Conservation (phyloP, 164 flowering plant genomes). For the Protea cynaroides region DNA sequence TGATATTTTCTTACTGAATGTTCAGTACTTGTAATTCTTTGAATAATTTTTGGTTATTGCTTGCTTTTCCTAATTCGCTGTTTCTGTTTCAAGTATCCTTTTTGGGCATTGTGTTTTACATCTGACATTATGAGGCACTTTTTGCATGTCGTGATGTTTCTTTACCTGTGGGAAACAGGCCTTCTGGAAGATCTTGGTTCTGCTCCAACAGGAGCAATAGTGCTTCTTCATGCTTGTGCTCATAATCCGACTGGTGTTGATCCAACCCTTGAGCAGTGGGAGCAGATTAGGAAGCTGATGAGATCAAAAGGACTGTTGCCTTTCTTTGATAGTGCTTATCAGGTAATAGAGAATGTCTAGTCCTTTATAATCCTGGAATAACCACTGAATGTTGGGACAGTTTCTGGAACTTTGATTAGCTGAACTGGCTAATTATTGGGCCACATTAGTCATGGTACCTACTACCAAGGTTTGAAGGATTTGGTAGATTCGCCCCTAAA, state of each 20-base stretch:
- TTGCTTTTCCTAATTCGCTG: neutral
- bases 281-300: conserved; percentile 82
- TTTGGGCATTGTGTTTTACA: neutral
- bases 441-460: too few relatives aligned
- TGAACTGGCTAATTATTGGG: neutral
- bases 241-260: conserved; percentile 99
- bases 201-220: conserved; percentile 88
- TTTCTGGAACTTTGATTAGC: neutral
- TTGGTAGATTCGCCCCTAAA: too few relatives aligned
- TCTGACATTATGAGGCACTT: neutral
- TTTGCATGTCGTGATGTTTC: neutral
- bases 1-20: too few relatives aligned
- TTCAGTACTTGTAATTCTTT: too few relatives aligned
- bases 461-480: too few relatives aligned
- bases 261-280: conserved; percentile 93
- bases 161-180: conserved; percentile 37
- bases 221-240: conserved; percentile 99
- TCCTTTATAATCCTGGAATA: neutral
- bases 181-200: conserved; percentile 81
- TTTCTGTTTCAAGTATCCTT: neutral
- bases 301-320: conserved; percentile 79
- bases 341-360: conserved; percentile 36
- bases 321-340: conserved; percentile 99
- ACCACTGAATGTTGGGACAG: neutral
- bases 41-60: too few relatives aligned